These are phyloP conservation scores for Suhomyces xylopsoci DNA, from an alignment of 805 yeast species.

Conservation along the genomic window DNA sequence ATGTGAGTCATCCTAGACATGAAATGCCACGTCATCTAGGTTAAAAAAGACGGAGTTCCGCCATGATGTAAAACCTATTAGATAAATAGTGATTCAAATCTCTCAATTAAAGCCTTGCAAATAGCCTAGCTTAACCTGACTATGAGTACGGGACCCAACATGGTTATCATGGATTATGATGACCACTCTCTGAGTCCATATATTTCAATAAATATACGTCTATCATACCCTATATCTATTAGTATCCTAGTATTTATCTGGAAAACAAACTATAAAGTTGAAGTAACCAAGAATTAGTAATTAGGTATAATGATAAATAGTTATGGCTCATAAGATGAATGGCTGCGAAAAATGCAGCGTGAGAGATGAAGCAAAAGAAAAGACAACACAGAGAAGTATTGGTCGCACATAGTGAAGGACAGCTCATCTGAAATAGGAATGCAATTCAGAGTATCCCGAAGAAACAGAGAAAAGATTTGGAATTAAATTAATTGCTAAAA, in stretches of 20 bases:
- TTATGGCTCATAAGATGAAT: no score
- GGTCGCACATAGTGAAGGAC: no score
- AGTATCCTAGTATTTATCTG: neutral
- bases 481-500: no score
- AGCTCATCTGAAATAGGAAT: no score
- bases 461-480: no score
- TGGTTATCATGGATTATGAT: neutral
- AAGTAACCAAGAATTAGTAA: neutral
- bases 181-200: neutral
- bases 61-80: no score
- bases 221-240: neutral
- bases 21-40: neutral
- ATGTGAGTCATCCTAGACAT: no score
- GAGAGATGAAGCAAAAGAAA: no score
- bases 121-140: neutral
- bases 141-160: neutral
- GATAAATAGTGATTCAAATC: neutral
- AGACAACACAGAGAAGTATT: neutral
- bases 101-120: neutral
- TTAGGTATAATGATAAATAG: no score
- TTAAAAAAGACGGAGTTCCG: neutral
- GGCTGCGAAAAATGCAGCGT: neutral
- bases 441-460: no score
- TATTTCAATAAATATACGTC: neutral
- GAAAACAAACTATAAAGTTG: neutral